Percentiles rank a stretch among this genome's conserved stretches.
phyloP scores from a whole-genome alignment of 2,329 filamentous ascomycete species.

The Ceratocystis papillata region DNA sequence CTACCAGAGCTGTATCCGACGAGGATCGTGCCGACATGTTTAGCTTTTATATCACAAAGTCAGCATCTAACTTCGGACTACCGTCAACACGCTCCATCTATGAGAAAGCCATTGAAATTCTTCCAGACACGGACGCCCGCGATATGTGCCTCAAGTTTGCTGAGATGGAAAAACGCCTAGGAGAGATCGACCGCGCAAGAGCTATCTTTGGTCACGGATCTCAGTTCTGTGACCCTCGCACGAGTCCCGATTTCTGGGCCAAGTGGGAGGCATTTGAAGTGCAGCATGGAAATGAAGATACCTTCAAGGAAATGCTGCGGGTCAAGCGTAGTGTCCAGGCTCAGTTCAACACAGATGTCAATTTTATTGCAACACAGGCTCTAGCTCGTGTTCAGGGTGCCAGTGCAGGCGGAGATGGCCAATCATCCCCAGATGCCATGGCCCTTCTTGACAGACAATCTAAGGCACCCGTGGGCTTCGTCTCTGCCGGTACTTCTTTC shows the following conservation, averaged over 20 bases:
- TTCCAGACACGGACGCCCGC: conserved; percentile 85
- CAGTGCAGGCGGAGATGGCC: conserved; percentile 46
- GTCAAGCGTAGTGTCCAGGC: conserved; percentile 96
- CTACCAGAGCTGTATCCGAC: conserved; percentile 85
- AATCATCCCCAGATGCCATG: conserved; percentile 49
- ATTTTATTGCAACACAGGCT: conserved; percentile 94
- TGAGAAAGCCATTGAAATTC: conserved; percentile 84
- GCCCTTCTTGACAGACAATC: conserved; percentile 77
- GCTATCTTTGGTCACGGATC: conserved; percentile 95
- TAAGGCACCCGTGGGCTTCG: conserved; percentile 81
- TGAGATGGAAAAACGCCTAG: conserved; percentile 84
- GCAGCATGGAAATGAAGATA: conserved; percentile 96
- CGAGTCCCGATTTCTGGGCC: conserved; percentile 80
- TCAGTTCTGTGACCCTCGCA: conserved; percentile 93
- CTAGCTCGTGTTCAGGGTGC: conserved; percentile 64
- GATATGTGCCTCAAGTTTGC: conserved; percentile 99
- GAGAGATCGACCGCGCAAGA: conserved; percentile 86
- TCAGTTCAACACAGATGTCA: conserved; percentile 97
- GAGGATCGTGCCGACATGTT: conserved; percentile 96
- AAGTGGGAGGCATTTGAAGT: conserved; percentile 98
- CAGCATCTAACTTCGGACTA: conserved; percentile 91
- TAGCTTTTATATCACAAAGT: conserved; percentile 98
- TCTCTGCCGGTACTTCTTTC: conserved; percentile 47
- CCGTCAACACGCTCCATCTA: conserved; percentile 93
- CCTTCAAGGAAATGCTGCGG: conserved; percentile 97